Base-by-base conservation (phyloP, 1,284 basidiomycete species). In the Afroboletus lepidellus region DNA sequence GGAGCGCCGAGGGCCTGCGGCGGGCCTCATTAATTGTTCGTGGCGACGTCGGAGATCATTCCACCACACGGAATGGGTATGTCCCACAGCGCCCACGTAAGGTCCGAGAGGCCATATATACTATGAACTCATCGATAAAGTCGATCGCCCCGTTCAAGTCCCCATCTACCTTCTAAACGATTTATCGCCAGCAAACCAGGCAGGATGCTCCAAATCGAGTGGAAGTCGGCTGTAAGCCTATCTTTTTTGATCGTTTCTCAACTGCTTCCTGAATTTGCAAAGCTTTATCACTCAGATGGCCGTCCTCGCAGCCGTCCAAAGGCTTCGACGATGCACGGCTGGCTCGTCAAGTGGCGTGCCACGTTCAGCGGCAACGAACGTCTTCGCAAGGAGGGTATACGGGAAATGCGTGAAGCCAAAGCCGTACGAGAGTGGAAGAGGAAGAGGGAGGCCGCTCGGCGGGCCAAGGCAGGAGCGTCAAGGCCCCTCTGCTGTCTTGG, bases 301-400 rank as follows among this genome's bases (percentile, higher is more conserved):
- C 73, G 75, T 45, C 72, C 69, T 46, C 74, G 77, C 13, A 69
- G 63, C 55, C 75, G 69, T 41, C 81, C 77, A 51, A 80, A 82
- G 46, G 76, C 85, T 13, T 87, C 84, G 5, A 77, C 77, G 5
- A 76, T 87, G 66, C 87, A 89, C 60, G 87, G 87, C 47, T 89
- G 86, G 85, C 73, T 90, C 54, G 80, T 83, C n/a, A 89, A 89
- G 69, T 79, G 84, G 78, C 78, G 87, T 56, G 87, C 87, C 30
- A 89, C 87, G 16, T 72, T 90, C 43, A 64, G 76, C 24, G 86
- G 84, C 32, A 76, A 86, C 63, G 87, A 90, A 62, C 60, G 59
- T n/a, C 69, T 85, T 39, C 76, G 87, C 57, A 78, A 55, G 48
- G 57, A 72, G 55, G 72, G 70, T 41, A 74, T 72, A 34, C 60